Evolutionary conservation across 108 stramenopile species (phyloP).

Genomic region (Stephanodiscus minutulus): DNA sequence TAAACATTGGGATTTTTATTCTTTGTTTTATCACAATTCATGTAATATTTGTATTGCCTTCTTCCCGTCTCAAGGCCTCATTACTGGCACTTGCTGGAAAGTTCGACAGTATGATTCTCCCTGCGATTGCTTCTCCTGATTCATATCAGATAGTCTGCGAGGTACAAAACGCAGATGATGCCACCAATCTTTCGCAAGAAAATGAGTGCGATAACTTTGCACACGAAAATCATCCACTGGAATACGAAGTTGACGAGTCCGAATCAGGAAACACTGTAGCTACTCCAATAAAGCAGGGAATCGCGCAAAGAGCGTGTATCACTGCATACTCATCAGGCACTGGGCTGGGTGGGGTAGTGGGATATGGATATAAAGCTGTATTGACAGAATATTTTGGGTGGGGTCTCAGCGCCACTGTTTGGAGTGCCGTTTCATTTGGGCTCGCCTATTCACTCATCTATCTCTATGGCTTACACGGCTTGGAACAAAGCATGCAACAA

Average conservation of each 20-base stretch:
- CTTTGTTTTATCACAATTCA: not conserved
- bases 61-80: conserved; percentile 41
- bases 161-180: conserved; percentile 18
- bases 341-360: conserved; percentile 79
- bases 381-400: conserved; percentile 27
- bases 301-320: conserved; percentile 37
- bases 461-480: conserved; percentile 19
- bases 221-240: conserved; percentile 4
- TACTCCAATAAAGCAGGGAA: conserved; percentile 5
- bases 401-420: conserved; percentile 32
- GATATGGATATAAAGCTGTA: conserved; percentile 65
- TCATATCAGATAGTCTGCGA: conserved; percentile 9
- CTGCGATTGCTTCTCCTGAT: not conserved
- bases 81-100: conserved; percentile 81
- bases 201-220: not conserved
- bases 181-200: not conserved
- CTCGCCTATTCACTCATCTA: conserved; percentile 19
- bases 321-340: conserved; percentile 81
- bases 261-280: conserved; percentile 8
- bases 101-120: conserved; percentile 27
- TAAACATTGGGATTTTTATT: not conserved
- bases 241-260: conserved; percentile 2
- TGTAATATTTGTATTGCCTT: not conserved
- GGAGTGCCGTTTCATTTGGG: conserved; percentile 33
- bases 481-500: conserved; percentile 12